Base-by-base conservation (phyloP, 106 monocot genomes). In the Dioscorea zingiberensis region DNA sequence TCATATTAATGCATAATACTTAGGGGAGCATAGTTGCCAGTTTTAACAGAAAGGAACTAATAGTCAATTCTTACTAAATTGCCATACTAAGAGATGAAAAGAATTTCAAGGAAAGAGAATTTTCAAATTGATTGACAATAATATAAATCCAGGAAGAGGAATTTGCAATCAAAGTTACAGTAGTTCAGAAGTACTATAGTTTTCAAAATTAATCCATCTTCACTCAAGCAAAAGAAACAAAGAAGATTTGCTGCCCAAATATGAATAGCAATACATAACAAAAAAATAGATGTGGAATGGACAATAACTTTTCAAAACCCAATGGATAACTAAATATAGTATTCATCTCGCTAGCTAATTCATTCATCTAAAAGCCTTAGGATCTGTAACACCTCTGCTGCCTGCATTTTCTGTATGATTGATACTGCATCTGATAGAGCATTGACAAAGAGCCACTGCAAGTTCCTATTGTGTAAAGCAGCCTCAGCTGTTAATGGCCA, bases 361-460 rank as follows among this genome's bases (percentile, higher is more conserved):
- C 21, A 71, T 30, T 17, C 26, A 48, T 4, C 51, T 19, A 51
- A 19, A n/a, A 51, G 18, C 19, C 2, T 0, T 19, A 2, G 45
- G 19, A n/a, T 48, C 25, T 53, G 21, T 80, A 98, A 93, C 98
- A 86, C 84, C 56, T 81, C 59, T 54, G 26, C 69, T n/a, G n/a
- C n/a, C n/a, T n/a, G n/a, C 59, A 82, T 73, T 64, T 73, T 88
- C 66, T 98, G 89, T 45, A 64, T 63, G 19, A 58, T 56, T 48
- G 73, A 69, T 24, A 74, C 64, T 51, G 70, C 76, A 56, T 82
- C 81, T 46, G 78, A 80, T 64, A 55, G 71, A 18, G 91, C 87
- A 81, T 91, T 95, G 16, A 85, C 68, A 47, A 88, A 85, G 44
- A 74, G 82, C 95, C 95, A 95, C 56, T 91, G 95, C 73, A 88